Evolutionary conservation across 2,329 filamentous ascomycete species (phyloP).

Genomic region (Polytolypa hystricis): DNA sequence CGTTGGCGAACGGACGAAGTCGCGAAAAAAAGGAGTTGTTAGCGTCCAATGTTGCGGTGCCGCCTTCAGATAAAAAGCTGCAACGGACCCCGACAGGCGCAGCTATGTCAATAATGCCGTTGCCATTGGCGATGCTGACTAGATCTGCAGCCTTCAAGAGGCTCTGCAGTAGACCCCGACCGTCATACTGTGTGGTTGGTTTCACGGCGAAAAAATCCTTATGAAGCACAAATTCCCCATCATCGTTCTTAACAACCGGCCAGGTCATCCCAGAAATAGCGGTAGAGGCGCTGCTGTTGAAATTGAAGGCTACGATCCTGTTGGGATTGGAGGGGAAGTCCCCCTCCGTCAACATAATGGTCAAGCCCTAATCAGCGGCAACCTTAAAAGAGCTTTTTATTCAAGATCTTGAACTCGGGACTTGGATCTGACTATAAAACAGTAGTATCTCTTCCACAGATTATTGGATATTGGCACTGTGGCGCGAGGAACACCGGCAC

Average conservation of each 20-base stretch:
- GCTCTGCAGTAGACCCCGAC: too few relatives aligned
- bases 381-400: too few relatives aligned
- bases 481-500: slow-evolving; percentile 6
- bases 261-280: slow-evolving; percentile 1
- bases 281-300: not conserved
- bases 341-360: too few relatives aligned
- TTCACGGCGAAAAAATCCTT: not conserved
- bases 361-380: too few relatives aligned
- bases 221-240: not conserved
- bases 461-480: slow-evolving; percentile 6
- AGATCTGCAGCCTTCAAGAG: not conserved
- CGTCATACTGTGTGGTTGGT: too few relatives aligned
- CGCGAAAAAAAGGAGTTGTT: not conserved
- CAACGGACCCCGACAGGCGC: slow-evolving; percentile 3
- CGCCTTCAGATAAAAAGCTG: not conserved
- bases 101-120: not conserved
- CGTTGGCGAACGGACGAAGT: not conserved
- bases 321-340: too few relatives aligned
- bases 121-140: not conserved
- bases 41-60: not conserved
- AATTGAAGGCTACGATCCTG: not conserved
- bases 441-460: slow-evolving; percentile 6
- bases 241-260: not conserved
- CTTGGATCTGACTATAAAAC: slow-evolving; percentile 4
- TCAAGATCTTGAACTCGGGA: slow-evolving; percentile 7